These are phyloP conservation scores for Tothia fuscella DNA, from an alignment of 2,329 filamentous ascomycete species.

Conservation along the genomic window DNA sequence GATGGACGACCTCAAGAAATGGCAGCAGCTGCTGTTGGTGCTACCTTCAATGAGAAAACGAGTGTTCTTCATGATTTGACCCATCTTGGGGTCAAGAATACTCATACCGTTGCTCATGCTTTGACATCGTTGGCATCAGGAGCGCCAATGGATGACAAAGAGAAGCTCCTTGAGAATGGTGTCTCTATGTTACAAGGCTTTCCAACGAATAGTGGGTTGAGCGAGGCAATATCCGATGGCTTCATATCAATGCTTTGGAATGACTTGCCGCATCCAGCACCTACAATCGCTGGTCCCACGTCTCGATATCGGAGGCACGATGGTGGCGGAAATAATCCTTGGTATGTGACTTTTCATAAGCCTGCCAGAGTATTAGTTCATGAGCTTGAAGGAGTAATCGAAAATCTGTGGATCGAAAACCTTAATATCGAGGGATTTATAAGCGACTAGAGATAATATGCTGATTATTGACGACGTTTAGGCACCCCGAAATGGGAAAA, in stretches of 20 bases:
- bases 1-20: slow-evolving; percentile 24
- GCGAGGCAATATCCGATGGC: slow-evolving; percentile 34
- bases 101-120: slow-evolving; percentile 27
- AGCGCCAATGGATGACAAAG: slow-evolving; percentile 36
- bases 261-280: slow-evolving; percentile 40
- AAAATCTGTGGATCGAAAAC: too few species aligned
- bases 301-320: slow-evolving; percentile 33
- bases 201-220: slow-evolving; percentile 38
- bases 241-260: slow-evolving; percentile 43
- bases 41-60: slow-evolving; percentile 25
- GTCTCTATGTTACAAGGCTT: slow-evolving; percentile 40
- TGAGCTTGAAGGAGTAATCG: too few species aligned
- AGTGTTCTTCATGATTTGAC: slow-evolving; percentile 29
- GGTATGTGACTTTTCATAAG: slow-evolving; percentile 18
- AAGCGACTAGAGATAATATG: too few species aligned
- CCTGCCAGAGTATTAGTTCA: too few species aligned
- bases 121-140: slow-evolving; percentile 32
- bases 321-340: slow-evolving; percentile 36
- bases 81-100: slow-evolving; percentile 28
- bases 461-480: not conserved
- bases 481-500: slow-evolving; percentile 38
- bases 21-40: slow-evolving; percentile 21
- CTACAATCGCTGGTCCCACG: slow-evolving; percentile 34
- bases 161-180: slow-evolving; percentile 38
- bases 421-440: too few species aligned